Conservation (phyloP, 2,329 filamentous ascomycete genomes). For the Penicillium brasilianum region DNA sequence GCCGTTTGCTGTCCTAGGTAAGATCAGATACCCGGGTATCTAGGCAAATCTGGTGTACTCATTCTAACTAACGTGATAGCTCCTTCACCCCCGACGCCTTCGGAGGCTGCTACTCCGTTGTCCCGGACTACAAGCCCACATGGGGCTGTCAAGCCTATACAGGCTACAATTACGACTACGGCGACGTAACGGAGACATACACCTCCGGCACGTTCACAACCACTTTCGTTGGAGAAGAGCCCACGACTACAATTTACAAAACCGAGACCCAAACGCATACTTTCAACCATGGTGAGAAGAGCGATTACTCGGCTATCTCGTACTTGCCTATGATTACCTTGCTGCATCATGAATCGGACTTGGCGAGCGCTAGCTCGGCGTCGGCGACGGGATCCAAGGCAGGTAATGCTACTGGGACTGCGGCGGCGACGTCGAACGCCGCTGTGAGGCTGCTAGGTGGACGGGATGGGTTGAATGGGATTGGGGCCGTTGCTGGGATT, state of each 20-base stretch:
- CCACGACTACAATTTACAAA: neutral
- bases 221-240: neutral
- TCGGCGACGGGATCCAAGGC: neutral
- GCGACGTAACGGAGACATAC: neutral
- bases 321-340: constrained; percentile 13
- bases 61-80: neutral
- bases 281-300: neutral
- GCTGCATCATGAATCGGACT: constrained; percentile 17
- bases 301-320: neutral
- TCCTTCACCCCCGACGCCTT: neutral
- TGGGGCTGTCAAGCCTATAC: constrained; percentile 1
- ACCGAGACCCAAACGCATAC: neutral
- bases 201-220: neutral
- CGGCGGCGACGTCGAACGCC: constrained; percentile 18
- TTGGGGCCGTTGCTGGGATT: constrained; percentile 12
- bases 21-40: neutral
- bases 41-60: neutral
- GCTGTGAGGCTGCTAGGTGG: constrained; percentile 7
- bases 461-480: constrained; percentile 5
- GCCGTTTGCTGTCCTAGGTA: constrained; percentile 20
- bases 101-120: constrained; percentile 8
- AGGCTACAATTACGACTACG: neutral
- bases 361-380: neutral
- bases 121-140: constrained; percentile 2
- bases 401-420: neutral